Percentiles rank a stretch among this genome's conserved stretches.
phyloP scores from a whole-genome alignment of 352 stramenopile species.

The Globisporangium iwayamae region DNA sequence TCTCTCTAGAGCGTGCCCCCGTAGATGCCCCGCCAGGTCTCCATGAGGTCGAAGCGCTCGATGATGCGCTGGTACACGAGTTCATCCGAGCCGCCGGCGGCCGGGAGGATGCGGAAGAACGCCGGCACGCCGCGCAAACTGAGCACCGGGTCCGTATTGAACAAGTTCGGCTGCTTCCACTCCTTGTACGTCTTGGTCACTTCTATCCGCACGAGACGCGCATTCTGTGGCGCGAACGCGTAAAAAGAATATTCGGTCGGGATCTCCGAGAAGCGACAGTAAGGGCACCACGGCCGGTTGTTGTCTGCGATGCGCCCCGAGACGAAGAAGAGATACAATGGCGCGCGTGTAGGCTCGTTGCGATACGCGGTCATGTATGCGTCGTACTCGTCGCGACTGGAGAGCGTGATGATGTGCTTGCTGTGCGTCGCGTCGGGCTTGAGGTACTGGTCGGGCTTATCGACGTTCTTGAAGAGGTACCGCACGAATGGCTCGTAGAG shows the following conservation, averaged over 20 bases:
- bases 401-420: conserved; percentile 56
- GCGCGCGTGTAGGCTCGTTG: conserved; percentile 26
- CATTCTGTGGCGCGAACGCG: conserved; percentile 50
- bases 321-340: conserved; percentile 66
- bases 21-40: conserved; percentile 38
- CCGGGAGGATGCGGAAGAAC: conserved; percentile 36
- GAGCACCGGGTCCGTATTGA: conserved; percentile 50
- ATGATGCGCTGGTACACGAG: conserved; percentile 42
- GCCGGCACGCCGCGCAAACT: conserved; percentile 49
- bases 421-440: conserved; percentile 32
- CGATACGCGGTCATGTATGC: conserved; percentile 36
- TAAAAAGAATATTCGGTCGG: conserved; percentile 73
- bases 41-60: conserved; percentile 47
- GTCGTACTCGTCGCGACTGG: conserved; percentile 37
- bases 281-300: conserved; percentile 77
- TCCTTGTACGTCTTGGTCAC: conserved; percentile 56
- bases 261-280: conserved; percentile 74
- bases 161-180: conserved; percentile 61
- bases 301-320: conserved; percentile 61
- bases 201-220: conserved; percentile 59
- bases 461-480: conserved; percentile 62
- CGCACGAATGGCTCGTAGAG: conserved; percentile 50
- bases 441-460: conserved; percentile 40
- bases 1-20: conserved; percentile 11
- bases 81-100: conserved; percentile 15